Base-by-base conservation (phyloP, 495 filamentous ascomycete species). In the Letharia lupina region DNA sequence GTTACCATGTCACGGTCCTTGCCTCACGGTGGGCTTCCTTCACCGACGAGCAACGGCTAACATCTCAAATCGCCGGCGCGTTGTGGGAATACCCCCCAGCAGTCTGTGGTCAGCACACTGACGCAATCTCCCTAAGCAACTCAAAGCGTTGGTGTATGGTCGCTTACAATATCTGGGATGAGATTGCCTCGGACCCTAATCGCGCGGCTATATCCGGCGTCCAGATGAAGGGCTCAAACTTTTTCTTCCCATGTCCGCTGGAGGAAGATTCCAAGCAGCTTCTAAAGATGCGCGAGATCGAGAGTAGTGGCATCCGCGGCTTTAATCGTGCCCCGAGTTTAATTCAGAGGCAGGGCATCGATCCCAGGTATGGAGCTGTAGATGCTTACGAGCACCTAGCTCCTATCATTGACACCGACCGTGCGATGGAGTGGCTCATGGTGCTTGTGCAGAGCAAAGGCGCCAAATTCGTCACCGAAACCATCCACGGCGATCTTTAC, bases 321-420 rank as follows among this genome's bases (percentile, higher is more conserved):
- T 79, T 81, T 63, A 71, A 73, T 65, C 70, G 72, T 44, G 76
- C 75, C 56, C 66, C 73, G 18, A 71, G 75, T 61, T 70, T 79
- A 28, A 75, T 76, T 50, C 64, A 78, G 15, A 72, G 78, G 31
- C 72, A 74, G 23, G 72, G 73, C 15, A 64, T 78, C n/a, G 70
- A 75, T 69, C 64, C 71, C 1, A 65, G 72, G 20, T 77, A 77
- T 62, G 80, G 80, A 13, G 72, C 74, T 13, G 72, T 79, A 20
- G 80, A 83, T 63, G 81, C 81, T 13, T 82, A 81, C 61, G 74
- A 81, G 67, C 71, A 78, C 64, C 68, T 77, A 54, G 74, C 80
- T 10, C 81, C 79, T 6, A 70, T 83, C 58, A 80, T 83, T 68
- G 80, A 83, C 65, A 82, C 81, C n/a, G 80, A 82, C 65, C 70